Conservation (phyloP, 345 rosid species). For the Aquilaria malaccensis region DNA sequence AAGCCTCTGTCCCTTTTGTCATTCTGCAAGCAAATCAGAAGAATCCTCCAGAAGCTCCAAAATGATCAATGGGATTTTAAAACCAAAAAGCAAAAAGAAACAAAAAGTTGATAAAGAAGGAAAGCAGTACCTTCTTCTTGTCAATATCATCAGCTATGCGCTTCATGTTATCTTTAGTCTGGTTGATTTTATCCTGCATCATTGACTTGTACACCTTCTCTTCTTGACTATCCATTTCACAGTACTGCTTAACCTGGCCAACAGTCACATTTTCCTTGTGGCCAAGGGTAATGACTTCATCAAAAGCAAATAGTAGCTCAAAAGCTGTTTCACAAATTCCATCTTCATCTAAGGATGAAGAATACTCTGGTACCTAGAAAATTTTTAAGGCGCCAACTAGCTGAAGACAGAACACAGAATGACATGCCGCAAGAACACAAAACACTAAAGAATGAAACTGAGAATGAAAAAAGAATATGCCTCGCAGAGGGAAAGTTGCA, state of each 20-base stretch:
- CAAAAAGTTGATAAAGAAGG: slow-evolving; percentile 4
- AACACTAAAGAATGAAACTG: no score
- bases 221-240: slow-evolving; percentile 98
- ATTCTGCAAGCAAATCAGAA: slow-evolving; percentile 35
- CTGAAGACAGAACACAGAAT: neutral
- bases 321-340: slow-evolving; percentile 72
- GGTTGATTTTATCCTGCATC: slow-evolving; percentile 85
- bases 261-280: slow-evolving; percentile 95
- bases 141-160: slow-evolving; percentile 91
- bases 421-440: no score
- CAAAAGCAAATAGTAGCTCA: slow-evolving; percentile 89
- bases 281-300: slow-evolving; percentile 93
- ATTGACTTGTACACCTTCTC: slow-evolving; percentile 87
- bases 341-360: slow-evolving; percentile 76
- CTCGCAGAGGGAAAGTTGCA: no score
- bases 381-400: slow-evolving; percentile 23
- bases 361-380: slow-evolving; percentile 79
- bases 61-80: slow-evolving; percentile 12
- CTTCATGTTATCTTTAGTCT: slow-evolving; percentile 89
- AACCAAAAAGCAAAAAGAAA: slow-evolving; percentile 3
- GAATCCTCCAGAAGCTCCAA: neutral
- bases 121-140: slow-evolving; percentile 71
- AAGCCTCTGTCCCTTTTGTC: slow-evolving; percentile 85
- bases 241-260: slow-evolving; percentile 84
- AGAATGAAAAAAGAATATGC: no score